A percentile compares a stretch with the other conserved stretches of the same genome.
These are phyloP conservation scores for Mycena epipterygia DNA, from an alignment of 768 basidiomycete species.

Conservation along the genomic window DNA sequence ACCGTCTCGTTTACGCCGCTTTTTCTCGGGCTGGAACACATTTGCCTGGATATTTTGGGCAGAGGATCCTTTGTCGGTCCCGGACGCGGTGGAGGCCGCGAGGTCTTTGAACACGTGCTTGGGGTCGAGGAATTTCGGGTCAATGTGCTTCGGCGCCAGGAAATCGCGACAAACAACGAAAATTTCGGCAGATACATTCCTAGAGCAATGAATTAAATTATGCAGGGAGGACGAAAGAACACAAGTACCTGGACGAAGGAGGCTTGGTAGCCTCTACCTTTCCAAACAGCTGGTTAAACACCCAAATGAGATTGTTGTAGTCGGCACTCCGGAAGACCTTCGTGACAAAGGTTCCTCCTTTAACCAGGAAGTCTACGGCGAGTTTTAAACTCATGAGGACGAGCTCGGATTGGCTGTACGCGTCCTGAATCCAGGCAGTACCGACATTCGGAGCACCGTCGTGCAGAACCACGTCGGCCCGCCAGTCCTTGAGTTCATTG, in stretches of 20 bases:
- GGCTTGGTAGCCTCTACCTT: constrained; percentile 99
- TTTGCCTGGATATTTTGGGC: constrained; percentile 84
- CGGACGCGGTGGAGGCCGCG: constrained; percentile 59
- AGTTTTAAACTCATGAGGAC: constrained; percentile 96
- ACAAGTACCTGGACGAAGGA: constrained; percentile 89
- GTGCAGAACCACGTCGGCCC: constrained; percentile 97
- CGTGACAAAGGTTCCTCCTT: constrained; percentile 96
- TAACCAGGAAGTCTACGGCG: constrained; percentile 92
- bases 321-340: constrained; percentile 99
- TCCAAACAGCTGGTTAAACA: constrained; percentile 95
- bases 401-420: constrained; percentile 96
- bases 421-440: constrained; percentile 99
- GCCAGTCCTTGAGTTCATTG: constrained; percentile 96
- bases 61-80: constrained; percentile 65
- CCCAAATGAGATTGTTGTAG: constrained; percentile 99
- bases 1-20: constrained; percentile 91
- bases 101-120: constrained; percentile 98
- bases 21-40: constrained; percentile 98
- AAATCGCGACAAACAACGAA: constrained; percentile 98
- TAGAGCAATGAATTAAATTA: constrained; percentile 44
- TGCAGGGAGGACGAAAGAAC: neutral
- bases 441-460: constrained; percentile 99
- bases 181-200: constrained; percentile 99
- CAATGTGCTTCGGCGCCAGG: constrained; percentile 94
- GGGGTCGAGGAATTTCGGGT: constrained; percentile 98